These are phyloP conservation scores for Solanum piurae DNA, from an alignment of 257 asterid genomes.

Conservation along the genomic window DNA sequence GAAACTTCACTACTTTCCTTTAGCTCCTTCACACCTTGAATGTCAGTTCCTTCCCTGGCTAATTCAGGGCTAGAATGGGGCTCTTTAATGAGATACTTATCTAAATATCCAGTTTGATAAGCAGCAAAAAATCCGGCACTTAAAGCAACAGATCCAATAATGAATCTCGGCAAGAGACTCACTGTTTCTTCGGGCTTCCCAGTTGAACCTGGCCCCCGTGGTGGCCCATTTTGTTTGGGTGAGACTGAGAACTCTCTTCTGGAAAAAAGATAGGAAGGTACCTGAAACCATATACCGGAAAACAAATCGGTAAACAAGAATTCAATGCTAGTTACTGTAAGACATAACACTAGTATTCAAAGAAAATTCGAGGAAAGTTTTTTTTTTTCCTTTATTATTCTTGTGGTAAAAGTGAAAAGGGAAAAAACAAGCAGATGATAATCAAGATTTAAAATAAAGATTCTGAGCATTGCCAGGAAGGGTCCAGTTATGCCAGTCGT, in stretches of 20 bases:
- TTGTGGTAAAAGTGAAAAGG: neutral
- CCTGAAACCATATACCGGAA: conserved; percentile 32
- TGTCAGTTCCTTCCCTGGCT: conserved; percentile 12
- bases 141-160: conserved; percentile 53
- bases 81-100: conserved; percentile 42
- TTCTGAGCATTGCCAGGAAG: neutral
- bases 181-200: conserved; percentile 35
- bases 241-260: conserved; percentile 57
- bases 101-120: conserved; percentile 60
- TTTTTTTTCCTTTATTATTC: neutral
- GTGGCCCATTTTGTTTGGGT: conserved; percentile 35
- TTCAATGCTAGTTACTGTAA: neutral
- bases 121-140: conserved; percentile 62
- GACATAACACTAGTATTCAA: neutral
- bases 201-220: conserved; percentile 26
- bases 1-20: conserved; percentile 14
- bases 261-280: conserved; percentile 74
- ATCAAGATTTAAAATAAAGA: neutral
- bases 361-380: neutral
- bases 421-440: neutral
- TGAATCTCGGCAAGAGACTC: conserved; percentile 42
- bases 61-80: conserved; percentile 25
- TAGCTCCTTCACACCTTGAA: conserved; percentile 10
- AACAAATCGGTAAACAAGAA: neutral
- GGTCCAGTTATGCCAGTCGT: neutral